Percentiles rank a stretch among this genome's conserved stretches.
phyloP scores from a whole-genome alignment of 805 yeast species.

The Starmera quercuum region DNA sequence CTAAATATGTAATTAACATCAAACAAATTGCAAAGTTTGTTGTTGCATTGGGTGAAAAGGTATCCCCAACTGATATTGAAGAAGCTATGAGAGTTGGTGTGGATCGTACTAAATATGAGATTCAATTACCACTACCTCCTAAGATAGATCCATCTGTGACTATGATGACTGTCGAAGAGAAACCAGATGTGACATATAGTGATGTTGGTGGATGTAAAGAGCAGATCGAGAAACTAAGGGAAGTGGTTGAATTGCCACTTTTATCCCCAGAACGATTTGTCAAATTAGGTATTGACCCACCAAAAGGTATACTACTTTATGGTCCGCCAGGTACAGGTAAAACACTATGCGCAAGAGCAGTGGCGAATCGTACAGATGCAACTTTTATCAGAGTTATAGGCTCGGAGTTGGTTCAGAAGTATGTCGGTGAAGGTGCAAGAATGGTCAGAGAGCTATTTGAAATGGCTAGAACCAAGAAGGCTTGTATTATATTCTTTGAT shows the following conservation, averaged over 20 bases:
- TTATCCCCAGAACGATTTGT: slow-evolving; percentile 96
- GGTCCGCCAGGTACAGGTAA: slow-evolving; percentile 99
- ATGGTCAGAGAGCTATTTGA: slow-evolving; percentile 98
- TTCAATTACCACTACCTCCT: slow-evolving; percentile 96
- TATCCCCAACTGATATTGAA: slow-evolving; percentile 96
- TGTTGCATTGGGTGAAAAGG: slow-evolving; percentile 93
- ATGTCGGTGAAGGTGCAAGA: slow-evolving; percentile 99
- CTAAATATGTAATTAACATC: slow-evolving; percentile 91
- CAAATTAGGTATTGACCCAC: slow-evolving; percentile 96
- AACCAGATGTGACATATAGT: slow-evolving; percentile 97
- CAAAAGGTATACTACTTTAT: slow-evolving; percentile 91
- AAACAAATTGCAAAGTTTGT: slow-evolving; percentile 98
- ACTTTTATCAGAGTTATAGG: slow-evolving; percentile 98
- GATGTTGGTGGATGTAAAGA: slow-evolving; percentile 99
- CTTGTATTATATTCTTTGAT: slow-evolving; percentile 96
- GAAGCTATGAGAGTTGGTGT: slow-evolving; percentile 99
- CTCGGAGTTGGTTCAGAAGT: slow-evolving; percentile 95
- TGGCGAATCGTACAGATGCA: slow-evolving; percentile 98
- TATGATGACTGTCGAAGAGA: slow-evolving; percentile 99
- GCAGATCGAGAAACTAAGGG: slow-evolving; percentile 93
- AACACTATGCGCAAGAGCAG: slow-evolving; percentile 97
- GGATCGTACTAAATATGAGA: slow-evolving; percentile 93
- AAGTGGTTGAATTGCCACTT: slow-evolving; percentile 90
- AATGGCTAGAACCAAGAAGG: slow-evolving; percentile 98
- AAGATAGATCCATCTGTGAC: slow-evolving; percentile 96